Evolutionary conservation across 108 stramenopile species (phyloP).

Genomic region (Hondaea fermentalgiana): DNA sequence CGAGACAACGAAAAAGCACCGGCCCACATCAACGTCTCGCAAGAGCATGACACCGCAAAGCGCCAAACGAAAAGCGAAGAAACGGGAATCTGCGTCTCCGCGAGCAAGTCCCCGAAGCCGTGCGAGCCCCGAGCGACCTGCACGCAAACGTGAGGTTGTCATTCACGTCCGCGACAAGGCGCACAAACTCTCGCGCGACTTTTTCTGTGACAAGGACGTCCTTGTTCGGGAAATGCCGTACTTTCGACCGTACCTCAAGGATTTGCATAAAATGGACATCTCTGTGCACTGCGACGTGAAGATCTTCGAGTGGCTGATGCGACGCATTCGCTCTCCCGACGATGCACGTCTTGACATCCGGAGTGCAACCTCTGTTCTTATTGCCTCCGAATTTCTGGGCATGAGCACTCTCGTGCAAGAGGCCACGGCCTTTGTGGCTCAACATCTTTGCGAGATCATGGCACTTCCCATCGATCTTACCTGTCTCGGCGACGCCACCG

Average conservation of each 20-base stretch:
- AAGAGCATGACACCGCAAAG: no score
- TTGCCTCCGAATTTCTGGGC: constrained; percentile 49
- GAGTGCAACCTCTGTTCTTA: constrained; percentile 43
- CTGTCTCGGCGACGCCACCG: constrained; percentile 36
- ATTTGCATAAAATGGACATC: constrained; percentile 45
- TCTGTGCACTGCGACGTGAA: constrained; percentile 55
- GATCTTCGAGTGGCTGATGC: constrained; percentile 52
- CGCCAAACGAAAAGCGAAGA: not conserved
- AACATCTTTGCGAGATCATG: constrained; percentile 35
- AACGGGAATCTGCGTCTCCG: not conserved
- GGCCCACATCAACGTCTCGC: no score
- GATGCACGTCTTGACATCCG: constrained; percentile 21
- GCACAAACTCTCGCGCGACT: constrained; percentile 23
- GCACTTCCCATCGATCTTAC: constrained; percentile 42
- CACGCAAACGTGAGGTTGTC: constrained; percentile 19
- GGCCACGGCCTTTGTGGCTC: constrained; percentile 39
- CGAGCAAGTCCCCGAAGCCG: not conserved
- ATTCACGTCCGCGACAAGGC: constrained; percentile 53
- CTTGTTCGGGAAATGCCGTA: constrained; percentile 47
- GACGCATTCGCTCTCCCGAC: constrained; percentile 34
- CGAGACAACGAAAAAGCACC: no score
- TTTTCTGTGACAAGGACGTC: constrained; percentile 32
- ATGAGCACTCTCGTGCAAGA: constrained; percentile 44
- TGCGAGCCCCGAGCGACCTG: not conserved
- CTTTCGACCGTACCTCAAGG: constrained; percentile 32